phyloP scores from a whole-genome alignment of 441 rosid genomes.

The Mallotus japonicus region DNA sequence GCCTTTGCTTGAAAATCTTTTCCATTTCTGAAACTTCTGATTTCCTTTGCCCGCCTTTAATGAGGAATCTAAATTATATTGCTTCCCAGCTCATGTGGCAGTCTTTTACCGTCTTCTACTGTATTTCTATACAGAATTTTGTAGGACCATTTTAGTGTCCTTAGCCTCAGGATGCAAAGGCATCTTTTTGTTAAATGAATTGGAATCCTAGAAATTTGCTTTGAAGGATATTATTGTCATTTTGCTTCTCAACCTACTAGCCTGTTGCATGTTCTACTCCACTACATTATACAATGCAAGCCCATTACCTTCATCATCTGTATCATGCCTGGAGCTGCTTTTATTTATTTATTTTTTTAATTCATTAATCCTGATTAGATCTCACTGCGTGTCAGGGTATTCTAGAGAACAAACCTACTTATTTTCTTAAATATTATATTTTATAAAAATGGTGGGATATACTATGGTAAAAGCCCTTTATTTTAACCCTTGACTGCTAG shows the following conservation, averaged over 20 bases:
- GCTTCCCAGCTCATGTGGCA: constrained; percentile 53
- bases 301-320: background rate
- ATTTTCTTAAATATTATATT: constrained; percentile 3
- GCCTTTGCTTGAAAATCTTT: constrained; percentile 14
- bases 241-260: constrained; percentile 3
- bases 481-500: background rate
- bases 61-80: constrained; percentile 37
- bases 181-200: background rate
- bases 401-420: background rate
- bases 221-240: constrained; percentile 28
- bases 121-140: constrained; percentile 11
- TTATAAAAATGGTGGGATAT: background rate
- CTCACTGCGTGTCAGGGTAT: constrained; percentile 1
- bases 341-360: background rate
- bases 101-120: constrained; percentile 22
- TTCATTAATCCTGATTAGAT: background rate
- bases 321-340: constrained; percentile 3
- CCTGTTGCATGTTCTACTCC: constrained; percentile 24
- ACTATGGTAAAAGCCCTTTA: background rate
- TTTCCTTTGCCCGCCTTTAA: constrained; percentile 24
- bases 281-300: constrained; percentile 8
- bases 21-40: constrained; percentile 15
- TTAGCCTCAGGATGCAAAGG: constrained; percentile 7
- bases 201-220: constrained; percentile 21
- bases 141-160: constrained; percentile 37